These are phyloP conservation scores for Glonium stellatum DNA, from an alignment of 495 filamentous ascomycete genomes.

Conservation along the genomic window DNA sequence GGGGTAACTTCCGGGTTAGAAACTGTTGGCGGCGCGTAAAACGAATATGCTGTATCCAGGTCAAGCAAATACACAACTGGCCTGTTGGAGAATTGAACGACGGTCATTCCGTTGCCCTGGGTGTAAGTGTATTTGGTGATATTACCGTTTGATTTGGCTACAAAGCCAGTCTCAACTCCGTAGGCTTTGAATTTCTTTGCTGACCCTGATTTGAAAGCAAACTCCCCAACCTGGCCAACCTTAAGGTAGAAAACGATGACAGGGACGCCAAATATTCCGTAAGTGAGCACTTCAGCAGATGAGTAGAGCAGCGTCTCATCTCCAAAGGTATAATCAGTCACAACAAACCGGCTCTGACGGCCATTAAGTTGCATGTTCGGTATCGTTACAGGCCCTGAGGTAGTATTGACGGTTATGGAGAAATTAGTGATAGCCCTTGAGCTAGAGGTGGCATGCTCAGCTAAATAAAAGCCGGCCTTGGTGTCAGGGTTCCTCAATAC, in stretches of 20 bases:
- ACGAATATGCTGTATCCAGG: slow-evolving; percentile 45
- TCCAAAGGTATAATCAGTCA: slow-evolving; percentile 51
- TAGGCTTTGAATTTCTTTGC: slow-evolving; percentile 5
- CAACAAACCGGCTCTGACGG: slow-evolving; percentile 51
- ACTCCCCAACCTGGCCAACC: slow-evolving; percentile 48
- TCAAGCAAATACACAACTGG: slow-evolving; percentile 46
- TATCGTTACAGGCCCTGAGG: slow-evolving; percentile 43
- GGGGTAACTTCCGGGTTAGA: slow-evolving; percentile 41
- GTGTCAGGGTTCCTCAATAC: slow-evolving; percentile 50
- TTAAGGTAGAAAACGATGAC: slow-evolving; percentile 49
- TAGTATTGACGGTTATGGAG: slow-evolving; percentile 47
- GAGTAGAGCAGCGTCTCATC: slow-evolving; percentile 50
- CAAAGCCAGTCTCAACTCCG: slow-evolving; percentile 4
- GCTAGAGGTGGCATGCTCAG: slow-evolving; percentile 45
- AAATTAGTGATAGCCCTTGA: slow-evolving; percentile 43
- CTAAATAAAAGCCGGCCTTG: slow-evolving; percentile 49
- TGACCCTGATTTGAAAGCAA: slow-evolving; percentile 40
- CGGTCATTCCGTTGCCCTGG: slow-evolving; percentile 43
- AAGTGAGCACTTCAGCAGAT: slow-evolving; percentile 52
- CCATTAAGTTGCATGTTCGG: slow-evolving; percentile 47
- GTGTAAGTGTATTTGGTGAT: slow-evolving; percentile 42
- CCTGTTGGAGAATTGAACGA: slow-evolving; percentile 43
- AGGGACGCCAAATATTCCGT: slow-evolving; percentile 42
- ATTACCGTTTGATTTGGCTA: neutral
- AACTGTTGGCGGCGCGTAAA: slow-evolving; percentile 50